Percentiles rank a stretch among this genome's conserved stretches.
These are phyloP conservation scores for Adansonia grandidieri DNA, from an alignment of 441 rosid genomes.

Conservation along the genomic window DNA sequence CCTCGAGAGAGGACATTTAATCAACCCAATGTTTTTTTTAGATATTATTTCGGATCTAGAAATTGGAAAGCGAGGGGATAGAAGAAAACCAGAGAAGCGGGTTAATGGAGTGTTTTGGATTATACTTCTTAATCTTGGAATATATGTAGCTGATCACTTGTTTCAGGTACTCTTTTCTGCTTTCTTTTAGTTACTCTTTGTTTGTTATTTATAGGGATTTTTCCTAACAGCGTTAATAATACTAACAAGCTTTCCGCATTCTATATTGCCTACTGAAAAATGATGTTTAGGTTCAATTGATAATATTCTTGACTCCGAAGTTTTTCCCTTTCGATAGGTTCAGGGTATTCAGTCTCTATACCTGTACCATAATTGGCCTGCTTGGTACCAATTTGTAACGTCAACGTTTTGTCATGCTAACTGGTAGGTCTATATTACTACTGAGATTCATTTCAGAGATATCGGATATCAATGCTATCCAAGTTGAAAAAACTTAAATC, in stretches of 20 bases:
- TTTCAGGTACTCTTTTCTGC: slow-evolving; percentile 57
- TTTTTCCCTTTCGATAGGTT: slow-evolving; percentile 46
- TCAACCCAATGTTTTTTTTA: slow-evolving; percentile 26
- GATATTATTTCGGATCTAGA: slow-evolving; percentile 70
- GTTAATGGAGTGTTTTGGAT: slow-evolving; percentile 85
- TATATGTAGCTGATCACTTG: slow-evolving; percentile 72
- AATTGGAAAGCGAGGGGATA: slow-evolving; percentile 54
- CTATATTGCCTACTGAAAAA: neutral
- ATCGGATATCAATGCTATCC: neutral
- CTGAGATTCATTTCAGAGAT: neutral
- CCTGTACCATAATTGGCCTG: slow-evolving; percentile 76
- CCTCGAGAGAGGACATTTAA: neutral
- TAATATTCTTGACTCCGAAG: neutral
- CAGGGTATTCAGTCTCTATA: slow-evolving; percentile 63
- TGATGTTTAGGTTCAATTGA: neutral
- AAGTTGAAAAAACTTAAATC: neutral
- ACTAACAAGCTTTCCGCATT: neutral
- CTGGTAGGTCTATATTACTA: slow-evolving; percentile 54
- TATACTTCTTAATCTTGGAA: slow-evolving; percentile 81
- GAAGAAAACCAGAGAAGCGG: slow-evolving; percentile 54
- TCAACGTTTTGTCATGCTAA: slow-evolving; percentile 91
- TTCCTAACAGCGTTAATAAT: neutral
- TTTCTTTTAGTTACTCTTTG: neutral
- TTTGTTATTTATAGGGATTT: neutral
- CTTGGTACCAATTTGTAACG: slow-evolving; percentile 89